phyloP scores from a whole-genome alignment of 2,329 filamentous ascomycete genomes.

The Dothidotthia symphoricarpi region DNA sequence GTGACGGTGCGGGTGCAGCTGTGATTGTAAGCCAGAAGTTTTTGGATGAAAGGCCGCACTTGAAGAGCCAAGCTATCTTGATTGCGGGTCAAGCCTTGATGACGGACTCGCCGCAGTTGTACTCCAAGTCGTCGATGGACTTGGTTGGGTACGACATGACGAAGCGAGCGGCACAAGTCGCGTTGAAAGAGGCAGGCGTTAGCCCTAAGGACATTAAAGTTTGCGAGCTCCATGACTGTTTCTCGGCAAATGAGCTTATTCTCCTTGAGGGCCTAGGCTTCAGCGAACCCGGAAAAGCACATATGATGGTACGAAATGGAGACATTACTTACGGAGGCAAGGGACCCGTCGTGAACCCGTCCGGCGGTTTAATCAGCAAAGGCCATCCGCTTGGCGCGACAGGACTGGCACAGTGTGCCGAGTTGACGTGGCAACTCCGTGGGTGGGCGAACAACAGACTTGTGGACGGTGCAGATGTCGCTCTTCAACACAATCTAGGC shows the following conservation, averaged over 20 bases:
- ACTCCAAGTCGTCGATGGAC: constrained; percentile 77
- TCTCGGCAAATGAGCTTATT: constrained; percentile 90
- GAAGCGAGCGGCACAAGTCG: constrained; percentile 64
- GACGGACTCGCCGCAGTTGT: constrained; percentile 77
- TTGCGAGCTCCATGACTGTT: constrained; percentile 93
- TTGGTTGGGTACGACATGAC: constrained; percentile 89
- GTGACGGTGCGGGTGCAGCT: constrained; percentile 84
- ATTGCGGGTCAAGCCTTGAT: constrained; percentile 83
- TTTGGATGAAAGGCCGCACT: constrained; percentile 76
- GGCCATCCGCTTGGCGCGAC: constrained; percentile 91
- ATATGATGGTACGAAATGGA: constrained; percentile 80
- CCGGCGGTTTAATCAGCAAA: constrained; percentile 89
- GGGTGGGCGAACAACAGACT: constrained; percentile 93
- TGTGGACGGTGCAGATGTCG: constrained; percentile 64
- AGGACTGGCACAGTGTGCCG: constrained; percentile 88
- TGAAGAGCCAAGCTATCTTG: constrained; percentile 74
- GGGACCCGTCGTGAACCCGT: constrained; percentile 78
- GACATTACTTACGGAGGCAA: constrained; percentile 87
- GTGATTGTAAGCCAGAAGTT: constrained; percentile 87
- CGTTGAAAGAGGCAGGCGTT: constrained; percentile 69
- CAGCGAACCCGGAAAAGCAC: constrained; percentile 73
- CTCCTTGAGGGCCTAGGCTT: constrained; percentile 82
- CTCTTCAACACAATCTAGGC: constrained; percentile 88
- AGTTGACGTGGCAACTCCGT: constrained; percentile 89
- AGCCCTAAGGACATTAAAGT: constrained; percentile 70